Conservation (phyloP, 176 grass and related monocot genomes). For the Alopecurus myosuroides region DNA sequence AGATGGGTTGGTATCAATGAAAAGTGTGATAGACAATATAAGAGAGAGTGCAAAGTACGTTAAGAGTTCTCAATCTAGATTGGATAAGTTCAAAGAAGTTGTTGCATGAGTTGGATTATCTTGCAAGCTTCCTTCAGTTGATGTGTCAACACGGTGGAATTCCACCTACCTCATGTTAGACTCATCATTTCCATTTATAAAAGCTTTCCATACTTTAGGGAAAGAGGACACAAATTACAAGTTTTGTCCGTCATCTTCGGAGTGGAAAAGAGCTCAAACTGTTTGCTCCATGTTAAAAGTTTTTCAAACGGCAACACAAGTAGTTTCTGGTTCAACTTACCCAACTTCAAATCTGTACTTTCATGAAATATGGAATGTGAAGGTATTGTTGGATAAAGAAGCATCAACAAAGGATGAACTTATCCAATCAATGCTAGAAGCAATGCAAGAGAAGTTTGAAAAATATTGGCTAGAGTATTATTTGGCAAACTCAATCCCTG, state of each 20-base stretch:
- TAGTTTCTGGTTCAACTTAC: too few species aligned
- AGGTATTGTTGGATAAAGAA: neutral
- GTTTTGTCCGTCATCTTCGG: neutral
- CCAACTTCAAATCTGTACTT: neutral
- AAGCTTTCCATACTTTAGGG: neutral
- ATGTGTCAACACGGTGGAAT: too few species aligned
- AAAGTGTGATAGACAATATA: too few species aligned
- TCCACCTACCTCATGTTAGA: too few species aligned
- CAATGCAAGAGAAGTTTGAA: neutral
- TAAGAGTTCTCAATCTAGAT: too few species aligned
- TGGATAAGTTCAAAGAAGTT: too few species aligned
- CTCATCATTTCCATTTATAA: neutral
- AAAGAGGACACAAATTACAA: neutral
- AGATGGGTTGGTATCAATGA: too few species aligned
- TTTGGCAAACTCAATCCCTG: neutral
- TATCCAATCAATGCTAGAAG: neutral
- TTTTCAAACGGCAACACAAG: neutral
- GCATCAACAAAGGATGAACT: neutral
- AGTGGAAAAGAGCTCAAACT: neutral
- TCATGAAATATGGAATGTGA: neutral
- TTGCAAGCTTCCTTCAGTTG: too few species aligned
- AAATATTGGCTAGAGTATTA: neutral
- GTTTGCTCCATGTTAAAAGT: too few species aligned
- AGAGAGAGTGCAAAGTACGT: too few species aligned
- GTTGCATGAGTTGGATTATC: too few species aligned